Evolutionary conservation across 345 rosid genomes (phyloP), one percentile per base, ranked within the genome.

Genomic region (Eucalyptus coolabah): DNA sequence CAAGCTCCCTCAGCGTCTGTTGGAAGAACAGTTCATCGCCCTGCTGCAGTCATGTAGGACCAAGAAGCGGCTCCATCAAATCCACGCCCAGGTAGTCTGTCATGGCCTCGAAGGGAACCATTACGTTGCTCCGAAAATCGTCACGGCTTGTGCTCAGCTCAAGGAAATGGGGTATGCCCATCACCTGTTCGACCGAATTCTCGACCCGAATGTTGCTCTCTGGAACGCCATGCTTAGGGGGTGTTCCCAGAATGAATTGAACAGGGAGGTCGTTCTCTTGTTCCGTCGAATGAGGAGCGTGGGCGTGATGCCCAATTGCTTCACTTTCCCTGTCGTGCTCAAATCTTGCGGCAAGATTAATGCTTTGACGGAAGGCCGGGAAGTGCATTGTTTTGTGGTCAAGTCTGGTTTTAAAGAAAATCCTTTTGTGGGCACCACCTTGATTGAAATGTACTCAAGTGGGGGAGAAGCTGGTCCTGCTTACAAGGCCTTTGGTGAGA

Each of bases 191-290:
- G 97, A 95, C 89, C 91, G 89, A 95, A 95, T 95, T 89, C 89
- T 93, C 88, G 89, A 91, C 23, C 96, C 93, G 54, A 93, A 89
- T 80, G 93, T 89, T 42, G 82, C 94, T 9, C 89, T 89, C 44
- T 95, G 96, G 96, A 98, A 98, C 50, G 95, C 96, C 11, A 90
- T 95, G 95, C 88, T 96, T n/a, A 95, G 91, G 88, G 98, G 97
- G 83, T 95, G 93, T 88, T 89, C 89, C 12, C 91, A 86, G 17
- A 93, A 92, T 13, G 94, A 92, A 37, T 80, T 86, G 49, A 89
- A 90, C 88, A 56, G 87, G n/a, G 93, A 96, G 81, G 96, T 93
- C 90, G 56, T 96, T 67, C 21, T 88, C 4, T 89, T 95, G 92
- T 96, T 93, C 72, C 44, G 90, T 54, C 86, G 50, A 42, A 96